Evolutionary conservation across 371 early-diverging fungal genomes (phyloP), one percentile per base, ranked within the genome.

Genomic region (Nematocida sp.): DNA sequence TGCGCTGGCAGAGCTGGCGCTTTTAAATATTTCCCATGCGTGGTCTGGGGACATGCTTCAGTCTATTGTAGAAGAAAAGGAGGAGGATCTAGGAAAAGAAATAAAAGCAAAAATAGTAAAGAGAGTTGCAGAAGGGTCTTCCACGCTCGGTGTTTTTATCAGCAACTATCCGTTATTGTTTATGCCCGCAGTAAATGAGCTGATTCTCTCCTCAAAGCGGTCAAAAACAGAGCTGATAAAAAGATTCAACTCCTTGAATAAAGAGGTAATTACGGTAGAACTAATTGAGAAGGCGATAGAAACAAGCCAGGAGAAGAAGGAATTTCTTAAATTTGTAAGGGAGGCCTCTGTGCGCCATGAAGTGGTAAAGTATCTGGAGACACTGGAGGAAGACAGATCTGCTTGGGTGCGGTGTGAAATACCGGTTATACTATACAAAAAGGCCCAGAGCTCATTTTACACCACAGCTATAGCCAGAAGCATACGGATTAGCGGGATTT

Each of bases 11-110:
- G 57, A 55, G 42, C 39, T 45, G 6, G 54, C 80, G 9, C 47
- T 78, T 46, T 11, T 40, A 39, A 50, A 78, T 70, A 13, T 70
- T 6, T 58, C 71, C 2, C 82, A 78, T 40, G 71, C 18, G 1
- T 78, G 80, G 80, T 23, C 23, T 50, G 6, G 25, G 3, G 57
- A 54, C 9, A 39, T 78, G 66, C 57, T 78, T 6, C 61, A 70
- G 52, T 67, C 80, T 27, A 78, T 78, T 58, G 20, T 78, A 25
- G 80, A 78, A 44, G 80, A 78, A 23, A 78, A 78, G 50, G 80
- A 78, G 42, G 80, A 78, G 52, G 80, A 78, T 9, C 61, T 78
- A 11, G 80, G 69, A 23, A 45, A 23, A 61, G 80, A 78, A 11
- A 55, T 61, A 18, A 78, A 78, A 62, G 25, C 13, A 15, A 56